phyloP scores from a whole-genome alignment of 805 yeast genomes.

The Kazachstania taianensis region DNA sequence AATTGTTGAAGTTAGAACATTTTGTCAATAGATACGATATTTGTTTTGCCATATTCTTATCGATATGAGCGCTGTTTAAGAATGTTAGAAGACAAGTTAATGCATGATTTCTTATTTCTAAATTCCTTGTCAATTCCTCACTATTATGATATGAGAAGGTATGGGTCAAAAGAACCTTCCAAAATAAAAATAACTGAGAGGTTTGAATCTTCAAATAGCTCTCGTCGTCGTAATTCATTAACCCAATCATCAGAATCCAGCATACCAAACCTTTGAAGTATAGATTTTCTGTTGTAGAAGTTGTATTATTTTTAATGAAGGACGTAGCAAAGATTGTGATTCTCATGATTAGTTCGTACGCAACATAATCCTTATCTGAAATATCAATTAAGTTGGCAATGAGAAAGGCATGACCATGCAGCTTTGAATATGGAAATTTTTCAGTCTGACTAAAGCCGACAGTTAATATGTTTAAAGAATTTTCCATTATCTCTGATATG shows the following conservation, averaged over 20 bases:
- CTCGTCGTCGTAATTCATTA: conserved; percentile 48
- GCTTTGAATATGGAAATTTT: conserved; percentile 23
- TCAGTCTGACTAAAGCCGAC: conserved; percentile 24
- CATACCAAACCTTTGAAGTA: conserved; percentile 35
- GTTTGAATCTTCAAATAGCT: conserved; percentile 44
- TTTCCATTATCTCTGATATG: conserved; percentile 30
- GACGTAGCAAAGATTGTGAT: conserved; percentile 37
- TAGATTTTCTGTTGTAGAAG: conserved; percentile 25
- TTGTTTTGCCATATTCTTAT: conserved; percentile 35
- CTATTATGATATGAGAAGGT: conserved; percentile 34
- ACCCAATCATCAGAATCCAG: conserved; percentile 57
- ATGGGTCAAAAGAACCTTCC: conserved; percentile 52
- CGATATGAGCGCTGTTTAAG: conserved; percentile 32
- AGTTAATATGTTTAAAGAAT: conserved; percentile 29
- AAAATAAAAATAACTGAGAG: conserved; percentile 48
- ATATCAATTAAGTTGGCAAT: conserved; percentile 29
- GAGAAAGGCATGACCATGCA: conserved; percentile 33
- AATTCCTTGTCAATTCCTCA: conserved; percentile 31
- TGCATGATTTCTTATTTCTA: conserved; percentile 48
- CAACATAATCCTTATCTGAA: conserved; percentile 34
- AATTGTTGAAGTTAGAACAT: conserved; percentile 27
- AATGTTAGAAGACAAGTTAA: conserved; percentile 48
- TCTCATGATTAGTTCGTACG: conserved; percentile 36
- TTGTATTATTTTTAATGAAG: conserved; percentile 32
- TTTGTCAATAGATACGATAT: conserved; percentile 42